Evolutionary conservation across 805 yeast genomes (phyloP).

Genomic region (Metschnikowia similis): DNA sequence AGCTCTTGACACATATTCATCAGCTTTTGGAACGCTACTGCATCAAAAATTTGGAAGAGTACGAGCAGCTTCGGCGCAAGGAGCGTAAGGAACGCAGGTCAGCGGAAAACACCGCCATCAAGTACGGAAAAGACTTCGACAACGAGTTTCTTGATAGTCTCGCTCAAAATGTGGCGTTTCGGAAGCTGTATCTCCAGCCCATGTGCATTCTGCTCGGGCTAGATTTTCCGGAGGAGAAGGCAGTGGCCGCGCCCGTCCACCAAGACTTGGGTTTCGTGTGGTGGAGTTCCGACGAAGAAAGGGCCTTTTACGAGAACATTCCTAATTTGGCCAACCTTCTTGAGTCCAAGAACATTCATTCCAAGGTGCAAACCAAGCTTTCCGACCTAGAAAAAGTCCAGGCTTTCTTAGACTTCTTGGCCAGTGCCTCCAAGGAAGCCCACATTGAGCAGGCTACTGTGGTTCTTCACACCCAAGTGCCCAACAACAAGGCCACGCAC

Average conservation of each 20-base stretch:
- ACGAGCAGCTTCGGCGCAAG: not conserved
- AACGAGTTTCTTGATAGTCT: constrained; percentile 5
- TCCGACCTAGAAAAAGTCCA: constrained; percentile 39
- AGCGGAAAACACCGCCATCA: not conserved
- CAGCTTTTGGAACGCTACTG: constrained; percentile 4
- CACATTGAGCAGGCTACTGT: constrained; percentile 47
- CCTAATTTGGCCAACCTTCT: constrained; percentile 39
- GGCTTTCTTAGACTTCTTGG: constrained; percentile 41
- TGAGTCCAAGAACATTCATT: constrained; percentile 13
- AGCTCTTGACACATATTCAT: constrained; percentile 1
- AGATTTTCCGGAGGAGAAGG: constrained; percentile 17
- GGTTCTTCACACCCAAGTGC: constrained; percentile 45
- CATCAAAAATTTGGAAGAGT: not conserved
- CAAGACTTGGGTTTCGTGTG: constrained; percentile 10
- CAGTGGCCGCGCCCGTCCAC: constrained; percentile 8
- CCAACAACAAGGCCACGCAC: constrained; percentile 71
- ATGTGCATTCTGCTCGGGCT: constrained; percentile 10
- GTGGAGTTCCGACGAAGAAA: constrained; percentile 69
- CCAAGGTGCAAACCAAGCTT: constrained; percentile 4
- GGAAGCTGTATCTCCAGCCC: constrained; percentile 4
- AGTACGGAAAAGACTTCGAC: not conserved
- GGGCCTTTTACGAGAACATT: constrained; percentile 56
- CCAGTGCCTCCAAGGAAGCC: constrained; percentile 39
- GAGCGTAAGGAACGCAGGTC: not conserved
- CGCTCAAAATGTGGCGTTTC: constrained; percentile 1